These are phyloP conservation scores for Naganishia sp. DNA, from an alignment of 1,284 basidiomycete genomes.

Conservation along the genomic window DNA sequence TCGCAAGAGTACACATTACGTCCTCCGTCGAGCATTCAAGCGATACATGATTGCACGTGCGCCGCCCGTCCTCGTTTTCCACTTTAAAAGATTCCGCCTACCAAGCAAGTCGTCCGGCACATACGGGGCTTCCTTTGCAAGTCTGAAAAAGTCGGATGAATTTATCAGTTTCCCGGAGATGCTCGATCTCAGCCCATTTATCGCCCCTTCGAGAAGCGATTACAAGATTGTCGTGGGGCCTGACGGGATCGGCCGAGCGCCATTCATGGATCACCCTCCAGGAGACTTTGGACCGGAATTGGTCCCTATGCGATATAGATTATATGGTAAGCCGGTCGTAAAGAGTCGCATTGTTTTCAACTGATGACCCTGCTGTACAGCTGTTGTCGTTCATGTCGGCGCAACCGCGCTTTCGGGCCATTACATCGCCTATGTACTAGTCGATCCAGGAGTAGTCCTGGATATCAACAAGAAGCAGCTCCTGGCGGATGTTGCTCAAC, in stretches of 20 bases:
- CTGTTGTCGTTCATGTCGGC: conserved; percentile 87
- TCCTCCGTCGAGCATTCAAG: conserved; percentile 83
- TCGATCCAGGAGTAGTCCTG: conserved; percentile 42
- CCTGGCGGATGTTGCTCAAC: background rate
- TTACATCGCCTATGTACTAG: conserved; percentile 68
- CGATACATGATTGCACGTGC: conserved; percentile 84
- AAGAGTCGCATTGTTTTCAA: background rate
- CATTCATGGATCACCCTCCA: conserved; percentile 51
- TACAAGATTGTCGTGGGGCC: conserved; percentile 48
- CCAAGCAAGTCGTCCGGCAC: conserved; percentile 42
- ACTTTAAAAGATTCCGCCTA: conserved; percentile 92
- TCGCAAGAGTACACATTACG: conserved; percentile 53
- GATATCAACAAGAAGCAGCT: conserved; percentile 23
- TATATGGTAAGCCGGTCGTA: conserved; percentile 45
- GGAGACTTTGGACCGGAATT: conserved; percentile 47
- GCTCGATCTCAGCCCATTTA: conserved; percentile 79
- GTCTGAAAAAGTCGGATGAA: conserved; percentile 65
- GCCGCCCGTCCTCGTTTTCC: conserved; percentile 85
- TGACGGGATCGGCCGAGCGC: conserved; percentile 37
- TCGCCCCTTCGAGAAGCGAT: conserved; percentile 66
- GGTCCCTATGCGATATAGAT: conserved; percentile 48
- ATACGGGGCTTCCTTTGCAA: conserved; percentile 46
- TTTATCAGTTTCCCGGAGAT: conserved; percentile 82
- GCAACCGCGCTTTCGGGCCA: conserved; percentile 82
- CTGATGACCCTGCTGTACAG: conserved; percentile 43